A percentile compares a stretch with the other conserved stretches of the same genome.
Evolutionary conservation across 768 basidiomycete species (phyloP).

Genomic region (Dioszegia crocea): DNA sequence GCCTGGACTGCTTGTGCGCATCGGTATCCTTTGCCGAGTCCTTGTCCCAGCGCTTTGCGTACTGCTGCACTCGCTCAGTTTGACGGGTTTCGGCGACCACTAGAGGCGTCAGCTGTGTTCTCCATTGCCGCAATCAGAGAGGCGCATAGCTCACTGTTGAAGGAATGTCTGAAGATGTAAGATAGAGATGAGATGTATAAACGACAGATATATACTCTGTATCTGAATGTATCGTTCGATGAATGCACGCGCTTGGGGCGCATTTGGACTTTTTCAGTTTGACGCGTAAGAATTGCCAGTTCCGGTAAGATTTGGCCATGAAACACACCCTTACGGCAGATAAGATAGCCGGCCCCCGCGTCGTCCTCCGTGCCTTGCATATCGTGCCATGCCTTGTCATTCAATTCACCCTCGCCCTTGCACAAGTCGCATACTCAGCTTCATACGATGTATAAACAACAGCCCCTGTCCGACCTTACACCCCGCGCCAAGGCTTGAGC

Average conservation of each 20-base stretch:
- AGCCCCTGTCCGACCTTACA: too few relatives aligned
- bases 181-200: neutral
- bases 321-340: too few relatives aligned
- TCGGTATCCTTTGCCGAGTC: slow-evolving; percentile 67
- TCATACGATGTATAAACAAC: too few relatives aligned
- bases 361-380: too few relatives aligned
- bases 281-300: neutral
- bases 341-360: too few relatives aligned
- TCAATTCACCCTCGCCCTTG: too few relatives aligned
- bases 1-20: slow-evolving; percentile 65
- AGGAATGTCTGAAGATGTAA: too few relatives aligned
- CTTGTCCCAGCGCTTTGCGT: slow-evolving; percentile 88
- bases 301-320: neutral
- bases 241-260: neutral
- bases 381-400: too few relatives aligned
- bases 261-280: neutral
- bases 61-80: slow-evolving; percentile 49
- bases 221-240: neutral
- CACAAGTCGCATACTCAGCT: too few relatives aligned
- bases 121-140: neutral
- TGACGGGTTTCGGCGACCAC: slow-evolving; percentile 10
- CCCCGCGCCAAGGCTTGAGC: slow-evolving; percentile 11
- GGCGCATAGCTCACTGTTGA: too few relatives aligned
- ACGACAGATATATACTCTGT: neutral
- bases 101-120: neutral